Conservation (phyloP, 768 basidiomycete genomes). For the Tulasnella sp. region DNA sequence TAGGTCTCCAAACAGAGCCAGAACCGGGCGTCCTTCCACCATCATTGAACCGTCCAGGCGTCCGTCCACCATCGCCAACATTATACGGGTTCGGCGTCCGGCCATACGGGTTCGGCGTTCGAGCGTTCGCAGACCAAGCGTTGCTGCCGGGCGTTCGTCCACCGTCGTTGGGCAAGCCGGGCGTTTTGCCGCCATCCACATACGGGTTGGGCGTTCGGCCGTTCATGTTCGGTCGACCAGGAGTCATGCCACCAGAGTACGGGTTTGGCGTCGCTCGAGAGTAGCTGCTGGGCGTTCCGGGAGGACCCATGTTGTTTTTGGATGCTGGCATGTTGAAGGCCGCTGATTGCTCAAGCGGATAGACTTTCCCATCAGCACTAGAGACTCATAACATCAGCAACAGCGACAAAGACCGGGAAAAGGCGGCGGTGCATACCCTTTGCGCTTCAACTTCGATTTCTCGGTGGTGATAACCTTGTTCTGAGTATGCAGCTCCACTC, state of each 20-base stretch:
- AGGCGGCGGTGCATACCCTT: constrained; percentile 57
- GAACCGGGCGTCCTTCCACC: constrained; percentile 33
- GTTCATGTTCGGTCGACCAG: constrained; percentile 37
- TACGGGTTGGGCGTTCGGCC: constrained; percentile 53
- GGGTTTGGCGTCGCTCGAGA: constrained; percentile 61
- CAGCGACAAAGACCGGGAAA: not conserved
- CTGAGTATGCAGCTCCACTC: constrained; percentile 88
- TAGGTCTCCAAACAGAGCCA: not conserved
- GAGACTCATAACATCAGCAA: not conserved
- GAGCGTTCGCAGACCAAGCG: constrained; percentile 56
- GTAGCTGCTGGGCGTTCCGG: not conserved
- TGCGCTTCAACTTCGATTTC: constrained; percentile 72
- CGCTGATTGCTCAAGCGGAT: constrained; percentile 7
- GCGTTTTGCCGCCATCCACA: constrained; percentile 62
- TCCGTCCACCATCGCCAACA: constrained; percentile 54
- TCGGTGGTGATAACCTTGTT: constrained; percentile 89
- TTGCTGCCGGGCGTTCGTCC: constrained; percentile 53
- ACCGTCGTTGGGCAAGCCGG: constrained; percentile 63
- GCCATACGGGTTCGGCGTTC: constrained; percentile 61
- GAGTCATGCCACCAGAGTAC: constrained; percentile 40
- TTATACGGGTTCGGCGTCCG: constrained; percentile 43
- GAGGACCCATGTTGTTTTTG: not conserved
- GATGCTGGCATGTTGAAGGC: constrained; percentile 1
- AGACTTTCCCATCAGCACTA: constrained; percentile 26
- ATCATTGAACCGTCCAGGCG: constrained; percentile 47